These are phyloP conservation scores for Kandelia obovata DNA, from an alignment of 345 rosid genomes.

Conservation along the genomic window DNA sequence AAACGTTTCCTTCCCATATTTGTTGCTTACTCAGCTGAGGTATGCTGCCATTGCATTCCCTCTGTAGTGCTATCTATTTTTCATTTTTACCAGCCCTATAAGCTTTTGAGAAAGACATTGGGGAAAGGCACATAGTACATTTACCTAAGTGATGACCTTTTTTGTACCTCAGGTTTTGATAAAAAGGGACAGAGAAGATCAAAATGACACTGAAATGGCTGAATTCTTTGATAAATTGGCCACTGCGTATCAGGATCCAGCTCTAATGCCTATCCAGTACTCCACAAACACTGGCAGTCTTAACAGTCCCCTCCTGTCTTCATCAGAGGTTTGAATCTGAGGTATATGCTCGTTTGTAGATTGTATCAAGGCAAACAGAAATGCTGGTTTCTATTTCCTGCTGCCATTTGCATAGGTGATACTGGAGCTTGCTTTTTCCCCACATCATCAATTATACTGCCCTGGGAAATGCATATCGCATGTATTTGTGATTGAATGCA, in stretches of 20 bases:
- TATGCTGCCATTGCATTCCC: conserved; percentile 16
- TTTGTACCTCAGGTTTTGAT: conserved; percentile 51
- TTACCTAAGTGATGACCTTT: conserved; percentile 6
- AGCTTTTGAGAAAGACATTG: too few relatives aligned
- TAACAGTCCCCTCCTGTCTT: conserved; percentile 60
- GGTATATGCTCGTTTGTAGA: conserved; percentile 20
- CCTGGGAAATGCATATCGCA: too few relatives aligned
- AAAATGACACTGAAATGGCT: conserved; percentile 45
- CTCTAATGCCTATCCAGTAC: conserved; percentile 55
- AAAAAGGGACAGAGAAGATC: conserved; percentile 70
- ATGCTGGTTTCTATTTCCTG: not conserved
- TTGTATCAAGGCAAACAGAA: not conserved
- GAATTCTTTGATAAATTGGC: conserved; percentile 55
- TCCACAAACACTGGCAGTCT: conserved; percentile 50
- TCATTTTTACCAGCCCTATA: too few relatives aligned
- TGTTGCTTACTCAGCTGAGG: conserved; percentile 81
- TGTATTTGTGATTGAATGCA: too few relatives aligned
- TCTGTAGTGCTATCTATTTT: not conserved
- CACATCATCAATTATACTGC: too few relatives aligned
- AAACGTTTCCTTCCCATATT: conserved; percentile 89
- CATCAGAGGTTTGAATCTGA: conserved; percentile 35
- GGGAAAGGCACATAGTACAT: not conserved
- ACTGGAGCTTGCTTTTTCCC: not conserved
- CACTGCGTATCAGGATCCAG: conserved; percentile 79
- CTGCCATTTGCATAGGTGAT: conserved; percentile 6